Conservation (phyloP, 228 moss, liverwort and hornwort genomes). For the Sphagnum fallax region DNA sequence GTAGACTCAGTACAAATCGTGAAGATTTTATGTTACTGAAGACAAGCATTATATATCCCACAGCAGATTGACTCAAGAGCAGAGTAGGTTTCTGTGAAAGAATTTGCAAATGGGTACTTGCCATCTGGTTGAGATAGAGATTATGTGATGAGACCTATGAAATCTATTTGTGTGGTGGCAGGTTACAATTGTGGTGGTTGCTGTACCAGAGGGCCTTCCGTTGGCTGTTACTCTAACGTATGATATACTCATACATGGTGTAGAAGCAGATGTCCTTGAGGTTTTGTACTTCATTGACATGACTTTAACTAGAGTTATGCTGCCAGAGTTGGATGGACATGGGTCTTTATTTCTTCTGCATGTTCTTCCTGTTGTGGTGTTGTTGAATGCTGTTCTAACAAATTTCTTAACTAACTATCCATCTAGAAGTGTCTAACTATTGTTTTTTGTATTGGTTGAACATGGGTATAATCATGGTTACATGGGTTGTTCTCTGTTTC, state of each 20-base stretch:
- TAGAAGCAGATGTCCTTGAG: neutral
- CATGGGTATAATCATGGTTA: too few species aligned
- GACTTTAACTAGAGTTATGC: too few species aligned
- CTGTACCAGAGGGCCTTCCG: slow-evolving; percentile 97
- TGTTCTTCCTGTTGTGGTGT: neutral
- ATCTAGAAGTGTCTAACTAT: neutral
- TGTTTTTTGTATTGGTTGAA: neutral
- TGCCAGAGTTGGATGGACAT: neutral
- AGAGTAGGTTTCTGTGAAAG: too few species aligned
- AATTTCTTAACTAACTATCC: neutral
- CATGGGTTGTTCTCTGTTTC: neutral
- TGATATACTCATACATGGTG: slow-evolving; percentile 1
- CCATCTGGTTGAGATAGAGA: too few species aligned
- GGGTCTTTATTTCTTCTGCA: neutral
- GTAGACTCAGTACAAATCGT: neutral
- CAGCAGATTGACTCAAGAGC: neutral
- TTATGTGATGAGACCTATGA: too few species aligned
- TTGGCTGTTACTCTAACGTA: slow-evolving; percentile 96
- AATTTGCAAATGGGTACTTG: too few species aligned
- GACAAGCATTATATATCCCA: neutral
- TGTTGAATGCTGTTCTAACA: neutral
- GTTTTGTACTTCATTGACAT: neutral
- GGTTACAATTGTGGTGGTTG: slow-evolving; percentile 97
- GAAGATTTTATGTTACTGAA: neutral
- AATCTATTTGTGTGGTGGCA: slow-evolving; percentile 5